Percentiles rank a stretch among this genome's conserved stretches.
These are phyloP conservation scores for Tuber microsphaerosporum DNA, from an alignment of 495 filamentous ascomycete species.

Conservation along the genomic window DNA sequence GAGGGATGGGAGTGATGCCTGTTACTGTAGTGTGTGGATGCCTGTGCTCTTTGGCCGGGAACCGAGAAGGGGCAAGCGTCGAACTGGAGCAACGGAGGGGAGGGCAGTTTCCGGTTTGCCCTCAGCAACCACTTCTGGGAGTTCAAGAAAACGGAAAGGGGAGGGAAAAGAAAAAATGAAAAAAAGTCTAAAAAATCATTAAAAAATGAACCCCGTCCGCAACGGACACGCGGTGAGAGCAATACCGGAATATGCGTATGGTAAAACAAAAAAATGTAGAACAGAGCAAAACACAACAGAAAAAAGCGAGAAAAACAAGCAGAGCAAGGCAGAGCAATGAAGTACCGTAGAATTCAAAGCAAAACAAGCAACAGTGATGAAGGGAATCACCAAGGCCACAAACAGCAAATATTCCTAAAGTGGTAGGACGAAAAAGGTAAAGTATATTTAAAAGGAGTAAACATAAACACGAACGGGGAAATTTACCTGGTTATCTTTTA, in stretches of 20 bases:
- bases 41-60: slow-evolving; percentile 33
- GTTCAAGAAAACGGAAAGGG: slow-evolving; percentile 14
- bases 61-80: slow-evolving; percentile 35
- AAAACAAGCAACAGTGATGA: background rate
- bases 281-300: slow-evolving; percentile 1
- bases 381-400: slow-evolving; percentile 2
- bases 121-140: slow-evolving; percentile 17
- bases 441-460: background rate
- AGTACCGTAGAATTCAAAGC: slow-evolving; percentile 1
- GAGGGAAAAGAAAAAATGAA: slow-evolving; percentile 4
- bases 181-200: slow-evolving; percentile 21
- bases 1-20: slow-evolving; percentile 19
- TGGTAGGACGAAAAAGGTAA: background rate
- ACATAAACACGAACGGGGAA: background rate
- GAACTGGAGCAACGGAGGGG: slow-evolving; percentile 32
- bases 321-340: slow-evolving; percentile 1
- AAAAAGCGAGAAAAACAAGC: background rate
- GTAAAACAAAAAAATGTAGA: slow-evolving; percentile 25
- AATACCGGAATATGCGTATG: slow-evolving; percentile 11
- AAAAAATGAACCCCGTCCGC: slow-evolving; percentile 15
- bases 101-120: slow-evolving; percentile 39
- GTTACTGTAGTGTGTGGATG: slow-evolving; percentile 24
- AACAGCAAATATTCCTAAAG: background rate
- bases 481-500: slow-evolving; percentile 18
- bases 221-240: slow-evolving; percentile 10